Conservation (phyloP, 2,329 filamentous ascomycete species). For the Alternaria alternata region DNA sequence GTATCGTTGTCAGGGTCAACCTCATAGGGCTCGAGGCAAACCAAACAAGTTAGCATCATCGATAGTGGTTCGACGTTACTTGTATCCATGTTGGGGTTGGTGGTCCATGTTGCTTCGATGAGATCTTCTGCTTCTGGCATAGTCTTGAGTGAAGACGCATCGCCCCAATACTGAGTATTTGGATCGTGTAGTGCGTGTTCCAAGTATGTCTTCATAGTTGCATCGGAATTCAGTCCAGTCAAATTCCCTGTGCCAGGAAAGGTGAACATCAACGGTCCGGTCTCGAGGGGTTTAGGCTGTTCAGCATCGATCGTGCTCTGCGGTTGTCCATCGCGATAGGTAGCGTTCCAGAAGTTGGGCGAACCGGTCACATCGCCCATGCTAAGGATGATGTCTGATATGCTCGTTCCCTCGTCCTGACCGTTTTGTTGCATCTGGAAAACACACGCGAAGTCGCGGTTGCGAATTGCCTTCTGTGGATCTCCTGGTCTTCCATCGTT, state of each 20-base stretch:
- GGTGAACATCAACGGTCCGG: background rate
- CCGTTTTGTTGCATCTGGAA: background rate
- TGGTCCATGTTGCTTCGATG: background rate
- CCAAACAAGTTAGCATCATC: background rate
- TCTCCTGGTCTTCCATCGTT: background rate
- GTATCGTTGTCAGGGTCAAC: background rate
- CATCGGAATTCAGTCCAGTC: background rate
- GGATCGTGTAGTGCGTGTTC: background rate
- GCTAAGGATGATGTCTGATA: background rate
- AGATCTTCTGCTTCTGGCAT: background rate
- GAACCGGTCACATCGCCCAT: background rate
- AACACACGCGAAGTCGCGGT: background rate
- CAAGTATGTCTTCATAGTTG: background rate
- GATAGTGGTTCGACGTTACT: background rate
- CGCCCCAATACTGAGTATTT: background rate
- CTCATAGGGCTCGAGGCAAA: background rate
- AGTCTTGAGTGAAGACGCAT: too few relatives aligned
- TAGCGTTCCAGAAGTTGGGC: background rate
- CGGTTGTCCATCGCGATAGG: background rate
- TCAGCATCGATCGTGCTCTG: background rate
- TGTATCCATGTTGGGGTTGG: background rate
- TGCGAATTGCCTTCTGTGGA: background rate
- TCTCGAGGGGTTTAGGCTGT: background rate
- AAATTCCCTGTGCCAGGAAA: background rate
- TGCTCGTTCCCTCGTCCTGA: background rate